Evolutionary conservation across 2,329 filamentous ascomycete species (phyloP).

Genomic region (Trichoderma sp.): DNA sequence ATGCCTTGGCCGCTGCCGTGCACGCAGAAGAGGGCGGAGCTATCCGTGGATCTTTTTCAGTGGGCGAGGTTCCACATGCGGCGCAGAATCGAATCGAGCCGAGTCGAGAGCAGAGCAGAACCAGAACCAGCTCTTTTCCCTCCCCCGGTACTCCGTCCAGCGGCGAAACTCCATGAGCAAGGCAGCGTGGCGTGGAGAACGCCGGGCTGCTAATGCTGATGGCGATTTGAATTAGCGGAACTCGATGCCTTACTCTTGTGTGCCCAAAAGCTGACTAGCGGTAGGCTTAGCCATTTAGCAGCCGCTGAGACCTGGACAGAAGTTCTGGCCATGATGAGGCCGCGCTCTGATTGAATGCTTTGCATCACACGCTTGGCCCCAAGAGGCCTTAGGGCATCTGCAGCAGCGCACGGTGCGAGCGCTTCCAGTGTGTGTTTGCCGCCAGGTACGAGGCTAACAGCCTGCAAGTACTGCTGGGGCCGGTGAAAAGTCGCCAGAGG

Average conservation of each 20-base stretch:
- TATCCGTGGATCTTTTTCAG: constrained; percentile 9
- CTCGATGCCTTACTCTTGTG: background rate
- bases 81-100: background rate
- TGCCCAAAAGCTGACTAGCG: constrained; percentile 16
- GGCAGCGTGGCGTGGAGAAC: constrained; percentile 3
- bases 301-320: constrained; percentile 12
- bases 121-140: too few species aligned
- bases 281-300: constrained; percentile 1
- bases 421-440: background rate
- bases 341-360: constrained; percentile 5
- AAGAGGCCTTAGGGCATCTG: background rate
- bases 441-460: constrained; percentile 3
- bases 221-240: constrained; percentile 4
- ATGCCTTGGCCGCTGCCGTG: constrained; percentile 10
- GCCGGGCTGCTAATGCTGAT: background rate
- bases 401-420: constrained; percentile 15
- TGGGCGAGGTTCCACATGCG: background rate
- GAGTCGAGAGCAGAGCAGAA: background rate
- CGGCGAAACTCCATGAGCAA: background rate
- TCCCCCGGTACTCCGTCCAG: too few species aligned
- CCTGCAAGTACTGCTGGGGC: background rate
- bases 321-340: constrained; percentile 10
- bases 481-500: background rate
- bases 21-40: constrained; percentile 12
- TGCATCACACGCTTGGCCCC: constrained; percentile 5